Evolutionary conservation across 768 basidiomycete species (phyloP).

Genomic region (Lactarius hatsudake): DNA sequence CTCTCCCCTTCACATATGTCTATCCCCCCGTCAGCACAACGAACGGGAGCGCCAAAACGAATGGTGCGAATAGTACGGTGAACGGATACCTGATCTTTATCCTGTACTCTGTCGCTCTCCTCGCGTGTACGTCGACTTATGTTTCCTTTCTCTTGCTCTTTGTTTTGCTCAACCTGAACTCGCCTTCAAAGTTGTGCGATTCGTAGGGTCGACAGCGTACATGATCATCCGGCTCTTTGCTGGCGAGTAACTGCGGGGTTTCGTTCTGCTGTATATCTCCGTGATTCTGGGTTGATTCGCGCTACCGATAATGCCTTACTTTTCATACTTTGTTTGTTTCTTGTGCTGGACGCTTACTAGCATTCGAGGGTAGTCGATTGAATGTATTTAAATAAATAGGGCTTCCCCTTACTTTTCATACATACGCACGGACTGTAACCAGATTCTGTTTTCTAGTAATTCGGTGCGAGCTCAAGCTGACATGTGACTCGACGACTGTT

Average conservation of each 20-base stretch:
- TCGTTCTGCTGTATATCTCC: not conserved
- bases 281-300: not conserved
- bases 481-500: no score
- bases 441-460: no score
- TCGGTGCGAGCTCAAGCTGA: no score
- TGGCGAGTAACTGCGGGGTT: conserved; percentile 57
- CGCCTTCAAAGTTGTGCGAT: conserved; percentile 64
- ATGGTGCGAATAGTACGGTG: conserved; percentile 52
- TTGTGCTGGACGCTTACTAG: not conserved
- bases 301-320: not conserved
- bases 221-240: conserved; percentile 86
- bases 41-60: conserved; percentile 48
- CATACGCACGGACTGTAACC: no score
- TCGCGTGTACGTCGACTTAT: conserved; percentile 64
- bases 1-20: not conserved
- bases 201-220: conserved; percentile 77
- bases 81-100: conserved; percentile 89
- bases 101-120: conserved; percentile 81
- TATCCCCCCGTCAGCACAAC: conserved; percentile 38
- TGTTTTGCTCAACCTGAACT: not conserved
- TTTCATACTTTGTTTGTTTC: not conserved
- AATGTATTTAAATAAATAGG: no score
- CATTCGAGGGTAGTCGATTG: no score
- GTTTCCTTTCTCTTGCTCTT: conserved; percentile 19
- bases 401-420: no score